Base-by-base conservation (phyloP, 1,284 basidiomycete species). In the Boletus mariae region DNA sequence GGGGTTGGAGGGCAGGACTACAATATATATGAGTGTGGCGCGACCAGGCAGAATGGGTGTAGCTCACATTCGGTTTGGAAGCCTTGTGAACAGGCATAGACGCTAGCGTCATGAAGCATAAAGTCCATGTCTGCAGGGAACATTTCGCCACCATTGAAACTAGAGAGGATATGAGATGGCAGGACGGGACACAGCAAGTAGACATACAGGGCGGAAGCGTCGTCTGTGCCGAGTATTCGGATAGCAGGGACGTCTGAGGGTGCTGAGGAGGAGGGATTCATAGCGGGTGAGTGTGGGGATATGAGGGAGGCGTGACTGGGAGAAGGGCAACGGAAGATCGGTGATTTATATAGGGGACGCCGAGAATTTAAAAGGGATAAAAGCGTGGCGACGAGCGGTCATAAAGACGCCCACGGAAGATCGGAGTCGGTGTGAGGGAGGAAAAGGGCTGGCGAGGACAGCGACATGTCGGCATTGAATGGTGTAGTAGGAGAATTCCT, bases 331-430 rank as follows among this genome's bases (percentile, higher is more conserved):
- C 29, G 41, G 29, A 5, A 41, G 41, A 52, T 34, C 17, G 35
- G 25, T 45, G 29, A 23, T 13, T 61, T 65, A 63, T 67, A 68
- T 66, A 65, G 46, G 45, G 44, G 12, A 26, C 57, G 59, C 56
- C 29, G 28, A 47, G 17, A 31, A 60, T 55, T 48, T 17, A 20
- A 40, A 49, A 41, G 52, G 28, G 20, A 2, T 40, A 40, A 12
- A 34, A 17, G 52, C 47, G 47, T 62, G 52, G 58, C 20, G 32
- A 20, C 28, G 42, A 35, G 40, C 40, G 51, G 45, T 38, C 44
- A 41, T 48, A 52, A 17, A 57, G 46, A n/a, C 65, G 65, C 65
- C 55, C 20, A 20, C 20, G 20, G 20, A 20, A 20, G 20, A 20
- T 20, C 20, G 20, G 20, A 20, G 20, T 20, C 41, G 44, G 50